Conservation (phyloP, 306 rosid genomes). For the Pterocarpus macrocarpus region DNA sequence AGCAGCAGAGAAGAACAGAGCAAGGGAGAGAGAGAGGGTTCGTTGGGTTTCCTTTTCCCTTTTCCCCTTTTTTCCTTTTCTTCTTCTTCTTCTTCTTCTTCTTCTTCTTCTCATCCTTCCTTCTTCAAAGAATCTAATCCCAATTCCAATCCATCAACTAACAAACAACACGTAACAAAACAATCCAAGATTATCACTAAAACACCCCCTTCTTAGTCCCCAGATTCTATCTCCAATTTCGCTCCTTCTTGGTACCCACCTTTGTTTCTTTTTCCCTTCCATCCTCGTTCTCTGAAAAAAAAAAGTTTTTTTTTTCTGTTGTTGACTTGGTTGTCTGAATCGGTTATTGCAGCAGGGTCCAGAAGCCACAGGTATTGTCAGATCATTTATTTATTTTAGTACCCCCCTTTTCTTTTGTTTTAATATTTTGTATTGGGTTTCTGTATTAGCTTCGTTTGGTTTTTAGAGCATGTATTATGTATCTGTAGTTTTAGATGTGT, state of each 20-base stretch:
- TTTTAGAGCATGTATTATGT: background rate
- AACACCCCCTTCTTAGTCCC: background rate
- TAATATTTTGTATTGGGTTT: background rate
- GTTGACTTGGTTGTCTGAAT: slow-evolving; percentile 36
- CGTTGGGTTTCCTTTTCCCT: slow-evolving; percentile 33
- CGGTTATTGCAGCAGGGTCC: slow-evolving; percentile 23
- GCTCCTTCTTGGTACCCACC: background rate
- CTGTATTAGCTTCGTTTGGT: background rate
- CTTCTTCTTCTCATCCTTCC: background rate
- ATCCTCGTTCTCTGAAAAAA: slow-evolving; percentile 9
- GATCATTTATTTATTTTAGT: slow-evolving; percentile 33
- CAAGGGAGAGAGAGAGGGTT: slow-evolving; percentile 30
- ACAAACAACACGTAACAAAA: background rate
- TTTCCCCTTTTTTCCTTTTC: background rate
- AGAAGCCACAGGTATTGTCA: slow-evolving; percentile 49
- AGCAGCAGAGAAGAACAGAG: background rate
- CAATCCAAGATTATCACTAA: background rate
- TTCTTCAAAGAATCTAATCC: slow-evolving; percentile 36
- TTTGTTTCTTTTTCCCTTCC: background rate
- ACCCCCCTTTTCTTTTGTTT: background rate
- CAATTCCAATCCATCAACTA: slow-evolving; percentile 27
- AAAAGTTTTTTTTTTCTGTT: background rate
- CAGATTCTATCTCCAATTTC: background rate
- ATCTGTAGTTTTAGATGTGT: background rate
- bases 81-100: background rate